phyloP scores from a whole-genome alignment of 1,139 yeast genomes.

The Waltiozyma sp. region DNA sequence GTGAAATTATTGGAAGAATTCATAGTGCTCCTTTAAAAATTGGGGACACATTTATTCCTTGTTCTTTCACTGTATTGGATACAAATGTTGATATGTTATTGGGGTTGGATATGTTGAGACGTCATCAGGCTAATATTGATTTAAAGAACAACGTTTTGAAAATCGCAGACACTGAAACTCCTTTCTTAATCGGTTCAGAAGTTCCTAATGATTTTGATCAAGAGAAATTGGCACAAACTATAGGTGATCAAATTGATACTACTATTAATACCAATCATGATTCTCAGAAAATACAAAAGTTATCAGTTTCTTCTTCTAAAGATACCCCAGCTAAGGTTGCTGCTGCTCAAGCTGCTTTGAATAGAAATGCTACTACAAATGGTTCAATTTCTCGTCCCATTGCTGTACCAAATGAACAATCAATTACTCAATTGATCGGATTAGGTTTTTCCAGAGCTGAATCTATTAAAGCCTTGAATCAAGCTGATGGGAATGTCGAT shows the following conservation, averaged over 20 bases:
- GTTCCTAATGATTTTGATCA: conserved; percentile 35
- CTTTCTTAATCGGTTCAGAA: conserved; percentile 65
- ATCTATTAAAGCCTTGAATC: conserved; percentile 53
- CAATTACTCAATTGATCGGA: conserved; percentile 41
- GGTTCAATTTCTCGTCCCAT: conserved; percentile 15
- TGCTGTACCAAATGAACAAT: conserved; percentile 26
- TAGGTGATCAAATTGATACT: background rate
- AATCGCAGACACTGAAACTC: conserved; percentile 62
- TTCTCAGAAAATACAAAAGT: background rate
- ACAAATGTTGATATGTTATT: conserved; percentile 55
- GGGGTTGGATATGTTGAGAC: conserved; percentile 57
- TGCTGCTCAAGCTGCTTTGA: conserved; percentile 18
- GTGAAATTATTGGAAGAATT: conserved; percentile 69
- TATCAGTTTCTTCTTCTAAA: too few species aligned
- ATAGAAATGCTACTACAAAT: conserved; percentile 4
- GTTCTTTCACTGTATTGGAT: conserved; percentile 75
- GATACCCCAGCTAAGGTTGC: conserved; percentile 7
- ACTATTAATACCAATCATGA: conserved; percentile 3
- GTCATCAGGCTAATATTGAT: conserved; percentile 80
- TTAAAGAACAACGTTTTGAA: conserved; percentile 54
- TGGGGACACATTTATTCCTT: conserved; percentile 57
- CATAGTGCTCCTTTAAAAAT: conserved; percentile 84
- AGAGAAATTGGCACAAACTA: background rate
- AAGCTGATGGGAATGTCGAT: conserved; percentile 69
- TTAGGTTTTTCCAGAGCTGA: conserved; percentile 64